These are phyloP conservation scores for Pseudogymnoascus sp. DNA, from an alignment of 2,329 filamentous ascomycete species.

Conservation along the genomic window DNA sequence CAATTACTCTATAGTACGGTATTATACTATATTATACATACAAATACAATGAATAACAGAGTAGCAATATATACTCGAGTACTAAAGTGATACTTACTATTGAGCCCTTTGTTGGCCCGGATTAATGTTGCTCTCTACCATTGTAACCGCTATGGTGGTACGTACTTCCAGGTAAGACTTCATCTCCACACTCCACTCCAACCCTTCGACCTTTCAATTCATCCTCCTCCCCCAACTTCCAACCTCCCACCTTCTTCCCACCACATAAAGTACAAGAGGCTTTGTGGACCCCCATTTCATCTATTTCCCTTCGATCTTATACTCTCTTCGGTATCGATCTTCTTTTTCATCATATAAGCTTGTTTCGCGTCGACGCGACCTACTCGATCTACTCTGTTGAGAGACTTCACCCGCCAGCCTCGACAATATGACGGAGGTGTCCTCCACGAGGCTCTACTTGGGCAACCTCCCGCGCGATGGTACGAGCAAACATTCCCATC, in stretches of 20 bases:
- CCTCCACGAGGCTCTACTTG: constrained; percentile 89
- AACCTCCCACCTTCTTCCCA: neutral
- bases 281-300: neutral
- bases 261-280: neutral
- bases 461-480: constrained; percentile 95
- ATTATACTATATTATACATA: neutral
- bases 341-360: neutral
- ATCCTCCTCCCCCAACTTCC: neutral
- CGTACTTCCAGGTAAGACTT: neutral
- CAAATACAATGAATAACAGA: neutral
- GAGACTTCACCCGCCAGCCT: neutral
- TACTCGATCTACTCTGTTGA: neutral
- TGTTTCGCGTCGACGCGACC: neutral
- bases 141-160: neutral
- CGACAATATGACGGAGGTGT: constrained; percentile 68
- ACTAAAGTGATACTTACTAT: neutral
- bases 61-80: neutral
- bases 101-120: neutral
- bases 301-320: neutral
- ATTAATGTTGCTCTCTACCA: neutral
- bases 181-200: neutral
- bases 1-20: neutral
- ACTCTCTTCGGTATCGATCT: neutral
- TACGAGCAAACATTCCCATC: constrained; percentile 42
- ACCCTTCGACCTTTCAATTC: neutral